Conservation (phyloP, 176 grass and related monocot genomes). For the Saccharum officinarum region DNA sequence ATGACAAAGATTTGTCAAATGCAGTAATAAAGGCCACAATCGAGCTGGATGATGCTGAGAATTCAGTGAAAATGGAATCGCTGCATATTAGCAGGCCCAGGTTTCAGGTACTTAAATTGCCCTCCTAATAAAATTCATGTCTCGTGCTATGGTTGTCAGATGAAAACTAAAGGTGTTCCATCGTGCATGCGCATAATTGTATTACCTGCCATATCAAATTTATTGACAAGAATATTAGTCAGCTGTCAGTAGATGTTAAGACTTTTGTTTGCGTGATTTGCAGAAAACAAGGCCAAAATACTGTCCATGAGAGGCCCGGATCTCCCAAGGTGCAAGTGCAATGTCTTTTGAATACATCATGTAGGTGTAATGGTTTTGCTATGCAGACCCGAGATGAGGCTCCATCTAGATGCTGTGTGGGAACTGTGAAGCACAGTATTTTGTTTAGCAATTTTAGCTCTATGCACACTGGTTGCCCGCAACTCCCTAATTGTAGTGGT, state of each 20-base stretch:
- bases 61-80: conserved; percentile 23
- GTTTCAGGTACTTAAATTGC: background rate
- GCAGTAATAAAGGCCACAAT: conserved; percentile 13
- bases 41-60: conserved; percentile 25
- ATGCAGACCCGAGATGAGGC: background rate
- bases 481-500: background rate
- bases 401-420: background rate
- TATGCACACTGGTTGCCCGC: background rate
- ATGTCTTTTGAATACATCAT: background rate
- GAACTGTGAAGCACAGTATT: background rate
- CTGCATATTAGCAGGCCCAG: conserved; percentile 14
- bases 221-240: background rate
- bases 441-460: background rate
- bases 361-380: background rate
- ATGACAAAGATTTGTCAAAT: conserved; percentile 43
- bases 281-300: background rate
- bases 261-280: background rate
- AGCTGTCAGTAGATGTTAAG: no score
- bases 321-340: background rate
- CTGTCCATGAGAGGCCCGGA: background rate
- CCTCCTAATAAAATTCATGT: background rate
- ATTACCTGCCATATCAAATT: no score
- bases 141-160: background rate
- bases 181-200: no score
- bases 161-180: background rate